These are phyloP conservation scores for Knufia petricola DNA, from an alignment of 2,329 filamentous ascomycete species.

Conservation along the genomic window DNA sequence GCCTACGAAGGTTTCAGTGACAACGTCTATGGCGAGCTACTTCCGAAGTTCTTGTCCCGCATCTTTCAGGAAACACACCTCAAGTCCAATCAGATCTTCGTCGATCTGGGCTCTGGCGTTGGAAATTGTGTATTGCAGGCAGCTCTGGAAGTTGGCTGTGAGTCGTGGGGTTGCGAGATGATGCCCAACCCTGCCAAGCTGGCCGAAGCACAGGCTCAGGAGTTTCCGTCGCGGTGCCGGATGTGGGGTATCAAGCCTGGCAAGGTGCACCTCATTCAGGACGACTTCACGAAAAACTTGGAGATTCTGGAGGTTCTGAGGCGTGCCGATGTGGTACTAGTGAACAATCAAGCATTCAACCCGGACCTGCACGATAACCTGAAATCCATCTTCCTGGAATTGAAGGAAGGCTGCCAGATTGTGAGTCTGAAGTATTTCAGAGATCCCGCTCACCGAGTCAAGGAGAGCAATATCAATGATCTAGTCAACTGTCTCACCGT, in stretches of 20 bases:
- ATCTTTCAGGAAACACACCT: slow-evolving; percentile 72
- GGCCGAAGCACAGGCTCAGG: slow-evolving; percentile 66
- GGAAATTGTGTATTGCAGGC: slow-evolving; percentile 93
- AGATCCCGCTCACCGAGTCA: slow-evolving; percentile 65
- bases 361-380: slow-evolving; percentile 76
- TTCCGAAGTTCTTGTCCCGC: slow-evolving; percentile 71
- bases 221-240: slow-evolving; percentile 75
- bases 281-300: slow-evolving; percentile 69
- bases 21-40: slow-evolving; percentile 88
- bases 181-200: slow-evolving; percentile 83
- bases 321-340: slow-evolving; percentile 85
- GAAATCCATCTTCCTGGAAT: slow-evolving; percentile 80
- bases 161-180: slow-evolving; percentile 93
- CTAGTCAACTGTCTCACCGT: slow-evolving; percentile 74
- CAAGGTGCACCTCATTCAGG: slow-evolving; percentile 66
- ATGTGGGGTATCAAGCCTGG: slow-evolving; percentile 83
- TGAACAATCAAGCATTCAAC: slow-evolving; percentile 96
- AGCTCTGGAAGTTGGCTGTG: slow-evolving; percentile 83
- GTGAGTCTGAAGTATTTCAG: slow-evolving; percentile 90
- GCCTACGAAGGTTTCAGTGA: slow-evolving; percentile 85
- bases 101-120: slow-evolving; percentile 90
- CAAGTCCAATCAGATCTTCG: slow-evolving; percentile 75
- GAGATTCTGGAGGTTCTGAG: slow-evolving; percentile 64
- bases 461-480: slow-evolving; percentile 64
- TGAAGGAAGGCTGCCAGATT: slow-evolving; percentile 82